phyloP scores from a whole-genome alignment of 352 stramenopile genomes.

The Thalassiosira mediterranea region DNA sequence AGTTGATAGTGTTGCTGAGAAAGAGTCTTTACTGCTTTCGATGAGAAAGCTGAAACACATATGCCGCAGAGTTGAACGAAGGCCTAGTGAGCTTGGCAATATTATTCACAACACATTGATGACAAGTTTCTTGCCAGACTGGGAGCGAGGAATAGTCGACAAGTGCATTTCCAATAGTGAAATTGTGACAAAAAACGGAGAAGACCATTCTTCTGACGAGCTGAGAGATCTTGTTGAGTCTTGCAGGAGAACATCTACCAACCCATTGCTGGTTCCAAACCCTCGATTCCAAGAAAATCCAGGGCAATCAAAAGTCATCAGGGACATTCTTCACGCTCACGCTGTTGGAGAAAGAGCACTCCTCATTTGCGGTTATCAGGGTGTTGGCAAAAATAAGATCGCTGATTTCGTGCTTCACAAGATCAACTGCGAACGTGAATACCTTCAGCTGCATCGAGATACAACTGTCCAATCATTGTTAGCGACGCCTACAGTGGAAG shows the following conservation, averaged over 20 bases:
- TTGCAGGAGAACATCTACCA: slow-evolving; percentile 40
- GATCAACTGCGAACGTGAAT: slow-evolving; percentile 92
- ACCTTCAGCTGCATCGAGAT: slow-evolving; percentile 96
- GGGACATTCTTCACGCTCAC: slow-evolving; percentile 62
- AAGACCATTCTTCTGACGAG: slow-evolving; percentile 9
- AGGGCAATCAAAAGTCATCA: slow-evolving; percentile 48
- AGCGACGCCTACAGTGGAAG: slow-evolving; percentile 87
- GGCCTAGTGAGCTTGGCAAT: slow-evolving; percentile 33
- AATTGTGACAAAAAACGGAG: slow-evolving; percentile 2
- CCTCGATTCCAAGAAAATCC: slow-evolving; percentile 58
- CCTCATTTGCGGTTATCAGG: slow-evolving; percentile 94
- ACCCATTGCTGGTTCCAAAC: slow-evolving; percentile 61
- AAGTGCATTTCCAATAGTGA: slow-evolving; percentile 46
- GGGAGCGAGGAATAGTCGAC: slow-evolving; percentile 52
- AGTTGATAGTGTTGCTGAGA: slow-evolving; percentile 56
- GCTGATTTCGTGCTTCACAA: slow-evolving; percentile 90
- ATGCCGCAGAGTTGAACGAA: slow-evolving; percentile 48
- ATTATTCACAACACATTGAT: slow-evolving; percentile 56
- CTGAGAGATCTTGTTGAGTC: slow-evolving; percentile 37
- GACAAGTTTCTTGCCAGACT: slow-evolving; percentile 59
- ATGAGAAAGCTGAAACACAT: slow-evolving; percentile 68
- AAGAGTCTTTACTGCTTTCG: slow-evolving; percentile 51
- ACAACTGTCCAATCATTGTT: slow-evolving; percentile 94
- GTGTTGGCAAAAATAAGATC: slow-evolving; percentile 95
- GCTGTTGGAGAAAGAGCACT: slow-evolving; percentile 89